phyloP scores from a whole-genome alignment of 176 grass and related monocot genomes.

The Olyra latifolia region DNA sequence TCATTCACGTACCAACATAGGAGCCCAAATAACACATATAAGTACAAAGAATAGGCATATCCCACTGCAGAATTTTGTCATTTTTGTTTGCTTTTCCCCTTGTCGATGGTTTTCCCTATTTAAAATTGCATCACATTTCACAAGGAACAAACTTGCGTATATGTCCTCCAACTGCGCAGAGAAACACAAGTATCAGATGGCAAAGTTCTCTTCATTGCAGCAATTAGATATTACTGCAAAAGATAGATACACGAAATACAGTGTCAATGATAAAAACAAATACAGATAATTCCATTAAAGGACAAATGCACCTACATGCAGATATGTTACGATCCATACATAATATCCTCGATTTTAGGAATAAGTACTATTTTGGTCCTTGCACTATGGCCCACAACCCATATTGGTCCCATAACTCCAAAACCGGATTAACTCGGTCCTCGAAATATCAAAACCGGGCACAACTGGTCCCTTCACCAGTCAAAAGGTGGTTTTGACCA shows the following conservation, averaged over 20 bases:
- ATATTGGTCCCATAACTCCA: no score
- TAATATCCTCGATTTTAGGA: background rate
- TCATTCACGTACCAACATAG: conserved; percentile 84
- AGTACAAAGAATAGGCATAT: conserved; percentile 98
- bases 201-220: conserved; percentile 2
- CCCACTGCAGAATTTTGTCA: conserved; percentile 95
- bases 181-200: conserved; percentile 30
- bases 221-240: conserved; percentile 18
- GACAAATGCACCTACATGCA: background rate
- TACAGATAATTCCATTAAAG: background rate
- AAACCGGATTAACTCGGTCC: no score
- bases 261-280: background rate
- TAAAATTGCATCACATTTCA: conserved; percentile 90
- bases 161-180: conserved; percentile 95
- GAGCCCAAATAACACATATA: conserved; percentile 98
- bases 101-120: conserved; percentile 71
- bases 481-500: no score
- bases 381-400: no score
- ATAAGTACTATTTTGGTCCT: no score
- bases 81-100: conserved; percentile 92
- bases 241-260: conserved; percentile 18
- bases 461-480: no score
- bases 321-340: background rate
- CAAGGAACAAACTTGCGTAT: conserved; percentile 97
- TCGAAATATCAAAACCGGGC: no score